phyloP scores from a whole-genome alignment of 2,329 filamentous ascomycete genomes.

The Sporothrix pallida region DNA sequence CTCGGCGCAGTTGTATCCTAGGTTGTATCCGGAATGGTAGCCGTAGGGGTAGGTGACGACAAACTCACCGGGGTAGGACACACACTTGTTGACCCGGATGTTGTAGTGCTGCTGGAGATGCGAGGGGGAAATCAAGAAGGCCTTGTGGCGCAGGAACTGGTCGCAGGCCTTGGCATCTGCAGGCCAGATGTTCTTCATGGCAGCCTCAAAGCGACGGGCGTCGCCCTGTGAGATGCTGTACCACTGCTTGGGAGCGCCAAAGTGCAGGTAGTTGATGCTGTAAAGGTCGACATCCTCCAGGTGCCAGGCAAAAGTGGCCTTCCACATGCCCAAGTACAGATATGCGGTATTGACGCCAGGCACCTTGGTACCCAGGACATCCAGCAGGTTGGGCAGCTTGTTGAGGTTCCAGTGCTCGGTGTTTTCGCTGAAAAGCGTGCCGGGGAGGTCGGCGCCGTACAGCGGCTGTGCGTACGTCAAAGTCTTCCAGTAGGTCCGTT shows the following conservation, averaged over 20 bases:
- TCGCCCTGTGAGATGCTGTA: slow-evolving; percentile 98
- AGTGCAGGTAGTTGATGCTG: slow-evolving; percentile 99
- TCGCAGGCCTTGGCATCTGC: slow-evolving; percentile 93
- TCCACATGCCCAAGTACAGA: slow-evolving; percentile 99
- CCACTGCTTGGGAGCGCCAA: slow-evolving; percentile 98
- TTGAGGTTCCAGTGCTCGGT: slow-evolving; percentile 92
- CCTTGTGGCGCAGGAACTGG: slow-evolving; percentile 97
- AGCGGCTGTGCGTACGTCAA: slow-evolving; percentile 92
- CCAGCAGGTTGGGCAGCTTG: slow-evolving; percentile 89
- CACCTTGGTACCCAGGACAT: slow-evolving; percentile 92
- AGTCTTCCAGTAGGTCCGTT: slow-evolving; percentile 96
- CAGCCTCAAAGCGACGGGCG: slow-evolving; percentile 87
- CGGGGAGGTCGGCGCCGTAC: slow-evolving; percentile 96
- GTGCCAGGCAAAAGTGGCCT: slow-evolving; percentile 99
- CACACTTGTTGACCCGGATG: slow-evolving; percentile 94
- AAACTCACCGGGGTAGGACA: slow-evolving; percentile 96
- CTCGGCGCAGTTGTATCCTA: slow-evolving; percentile 98
- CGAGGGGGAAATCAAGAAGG: slow-evolving; percentile 91
- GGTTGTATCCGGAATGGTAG: slow-evolving; percentile 96
- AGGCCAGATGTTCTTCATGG: slow-evolving; percentile 95
- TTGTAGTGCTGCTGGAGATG: slow-evolving; percentile 86
- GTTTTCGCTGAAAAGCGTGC: slow-evolving; percentile 87
- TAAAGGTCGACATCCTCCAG: slow-evolving; percentile 97
- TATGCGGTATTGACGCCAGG: slow-evolving; percentile 98
- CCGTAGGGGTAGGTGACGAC: slow-evolving; percentile 98